phyloP scores from a whole-genome alignment of 2,329 filamentous ascomycete species.

The Helicocarpus griseus region DNA sequence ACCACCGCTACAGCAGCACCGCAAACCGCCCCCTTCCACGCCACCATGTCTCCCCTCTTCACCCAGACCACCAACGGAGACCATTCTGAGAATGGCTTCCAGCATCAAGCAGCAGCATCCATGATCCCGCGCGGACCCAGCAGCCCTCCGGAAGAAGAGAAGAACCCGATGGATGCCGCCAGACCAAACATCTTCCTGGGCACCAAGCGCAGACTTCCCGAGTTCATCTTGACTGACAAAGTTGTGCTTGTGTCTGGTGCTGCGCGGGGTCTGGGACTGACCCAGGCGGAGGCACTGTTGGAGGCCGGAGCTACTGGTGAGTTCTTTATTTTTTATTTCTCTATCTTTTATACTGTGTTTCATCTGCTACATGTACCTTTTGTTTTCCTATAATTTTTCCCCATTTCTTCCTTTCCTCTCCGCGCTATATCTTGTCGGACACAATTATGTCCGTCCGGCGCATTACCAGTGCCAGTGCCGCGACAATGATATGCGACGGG shows the following conservation, averaged over 20 bases:
- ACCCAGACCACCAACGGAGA: background rate
- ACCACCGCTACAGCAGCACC: background rate
- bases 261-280: slow-evolving; percentile 62
- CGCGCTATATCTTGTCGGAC: no score
- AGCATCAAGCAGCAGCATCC: background rate
- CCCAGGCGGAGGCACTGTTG: slow-evolving; percentile 61
- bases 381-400: background rate
- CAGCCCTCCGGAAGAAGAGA: slow-evolving; percentile 19
- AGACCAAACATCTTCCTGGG: slow-evolving; percentile 13
- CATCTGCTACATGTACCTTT: background rate
- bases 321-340: slow-evolving; percentile 6
- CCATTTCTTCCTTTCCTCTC: background rate
- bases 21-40: background rate
- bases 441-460: no score
- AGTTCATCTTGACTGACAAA: slow-evolving; percentile 66
- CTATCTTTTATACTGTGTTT: background rate
- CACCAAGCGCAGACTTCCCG: slow-evolving; percentile 43
- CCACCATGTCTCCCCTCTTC: slow-evolving; percentile 1
- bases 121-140: slow-evolving; percentile 9
- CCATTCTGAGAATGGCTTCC: background rate
- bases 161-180: slow-evolving; percentile 11
- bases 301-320: slow-evolving; percentile 59
- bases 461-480: no score
- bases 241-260: slow-evolving; percentile 63
- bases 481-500: no score